Conservation (phyloP, 2,329 filamentous ascomycete species). For the Aspergillus tubingensis region DNA sequence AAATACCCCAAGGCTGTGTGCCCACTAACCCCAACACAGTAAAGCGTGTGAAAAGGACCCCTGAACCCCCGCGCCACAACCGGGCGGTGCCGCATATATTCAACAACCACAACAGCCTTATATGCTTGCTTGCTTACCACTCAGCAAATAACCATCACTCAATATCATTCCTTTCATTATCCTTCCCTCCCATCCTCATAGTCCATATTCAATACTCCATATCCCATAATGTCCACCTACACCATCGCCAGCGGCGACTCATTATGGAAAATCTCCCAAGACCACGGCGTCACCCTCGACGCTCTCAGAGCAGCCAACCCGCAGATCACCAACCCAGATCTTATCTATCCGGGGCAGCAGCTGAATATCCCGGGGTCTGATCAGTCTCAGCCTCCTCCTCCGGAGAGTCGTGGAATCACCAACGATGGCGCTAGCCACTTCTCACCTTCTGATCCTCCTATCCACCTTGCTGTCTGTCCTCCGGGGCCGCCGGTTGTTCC, state of each 20-base stretch:
- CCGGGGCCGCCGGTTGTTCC: neutral
- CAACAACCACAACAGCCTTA: neutral
- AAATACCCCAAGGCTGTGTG: neutral
- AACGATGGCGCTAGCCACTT: neutral
- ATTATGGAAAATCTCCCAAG: constrained; percentile 8
- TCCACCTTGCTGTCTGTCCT: neutral
- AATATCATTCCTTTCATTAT: neutral
- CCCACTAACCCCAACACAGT: neutral
- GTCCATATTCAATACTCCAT: too few species aligned
- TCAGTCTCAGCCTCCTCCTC: neutral
- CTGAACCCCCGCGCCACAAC: neutral
- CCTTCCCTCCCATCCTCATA: neutral
- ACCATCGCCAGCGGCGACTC: constrained; percentile 11
- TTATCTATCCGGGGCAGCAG: constrained; percentile 8
- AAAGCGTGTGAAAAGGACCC: neutral
- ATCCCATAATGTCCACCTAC: constrained; percentile 1
- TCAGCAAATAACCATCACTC: neutral
- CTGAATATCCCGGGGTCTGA: constrained; percentile 2
- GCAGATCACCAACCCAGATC: constrained; percentile 12
- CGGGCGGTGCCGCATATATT: neutral
- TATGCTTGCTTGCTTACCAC: neutral
- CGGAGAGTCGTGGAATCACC: neutral
- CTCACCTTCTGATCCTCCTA: neutral
- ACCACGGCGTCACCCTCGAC: constrained; percentile 7
- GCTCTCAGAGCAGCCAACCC: constrained; percentile 12